phyloP scores from a whole-genome alignment of 345 rosid genomes.

The Gynandropsis gynandra region DNA sequence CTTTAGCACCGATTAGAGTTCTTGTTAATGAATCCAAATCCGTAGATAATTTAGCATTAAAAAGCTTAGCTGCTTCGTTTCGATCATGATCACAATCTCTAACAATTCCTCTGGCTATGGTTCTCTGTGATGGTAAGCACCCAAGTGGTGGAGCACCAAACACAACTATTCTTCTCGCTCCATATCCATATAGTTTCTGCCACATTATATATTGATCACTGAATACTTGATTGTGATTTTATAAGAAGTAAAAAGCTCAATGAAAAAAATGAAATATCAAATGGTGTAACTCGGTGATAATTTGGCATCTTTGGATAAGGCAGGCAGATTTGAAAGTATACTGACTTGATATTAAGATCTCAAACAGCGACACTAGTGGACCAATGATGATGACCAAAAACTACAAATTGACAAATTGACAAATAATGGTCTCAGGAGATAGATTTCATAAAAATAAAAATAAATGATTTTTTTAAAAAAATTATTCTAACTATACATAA shows the following conservation, averaged over 20 bases:
- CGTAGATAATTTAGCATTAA: constrained; percentile 24
- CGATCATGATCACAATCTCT: constrained; percentile 21
- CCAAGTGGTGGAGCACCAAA: constrained; percentile 34
- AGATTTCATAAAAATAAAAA: too few relatives aligned
- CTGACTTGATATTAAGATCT: too few relatives aligned
- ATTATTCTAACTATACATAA: too few relatives aligned
- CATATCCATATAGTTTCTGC: constrained; percentile 25
- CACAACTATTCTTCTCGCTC: constrained; percentile 28
- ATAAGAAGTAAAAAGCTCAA: not conserved
- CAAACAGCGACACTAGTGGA: too few relatives aligned
- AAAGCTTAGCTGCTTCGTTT: constrained; percentile 23
- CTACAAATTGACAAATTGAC: too few relatives aligned
- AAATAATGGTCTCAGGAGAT: too few relatives aligned
- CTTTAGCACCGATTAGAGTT: constrained; percentile 16
- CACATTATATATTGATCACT: not conserved
- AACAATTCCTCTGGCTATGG: constrained; percentile 27
- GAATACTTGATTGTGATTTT: not conserved
- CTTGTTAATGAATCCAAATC: constrained; percentile 18
- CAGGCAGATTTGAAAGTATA: too few relatives aligned
- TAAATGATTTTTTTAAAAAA: too few relatives aligned
- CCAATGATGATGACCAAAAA: too few relatives aligned
- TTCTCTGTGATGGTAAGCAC: constrained; percentile 32
- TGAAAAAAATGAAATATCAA: too few relatives aligned
- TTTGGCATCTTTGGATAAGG: too few relatives aligned
- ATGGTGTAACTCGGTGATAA: too few relatives aligned